Conservation (phyloP, 306 rosid genomes). For the Cicer arietinum region DNA sequence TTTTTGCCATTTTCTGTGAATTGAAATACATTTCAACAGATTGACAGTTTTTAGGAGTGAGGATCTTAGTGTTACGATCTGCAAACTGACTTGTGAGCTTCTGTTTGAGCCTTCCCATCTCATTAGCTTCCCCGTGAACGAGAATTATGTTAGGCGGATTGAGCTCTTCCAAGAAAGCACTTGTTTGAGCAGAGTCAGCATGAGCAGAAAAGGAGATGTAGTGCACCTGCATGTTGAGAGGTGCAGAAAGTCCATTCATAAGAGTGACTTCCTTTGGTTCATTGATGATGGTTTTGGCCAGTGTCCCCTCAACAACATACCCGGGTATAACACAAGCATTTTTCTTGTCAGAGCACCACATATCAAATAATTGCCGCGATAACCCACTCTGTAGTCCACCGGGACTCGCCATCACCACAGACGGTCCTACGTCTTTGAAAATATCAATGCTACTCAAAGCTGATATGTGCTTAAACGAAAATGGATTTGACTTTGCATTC, state of each 20-base stretch:
- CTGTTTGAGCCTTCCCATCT: constrained; percentile 97
- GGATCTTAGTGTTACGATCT: constrained; percentile 81
- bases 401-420: constrained; percentile 99
- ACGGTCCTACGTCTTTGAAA: constrained; percentile 88
- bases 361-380: constrained; percentile 85
- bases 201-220: constrained; percentile 96
- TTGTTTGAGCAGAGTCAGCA: constrained; percentile 93
- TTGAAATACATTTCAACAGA: constrained; percentile 92
- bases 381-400: constrained; percentile 89
- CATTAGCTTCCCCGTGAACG: constrained; percentile 95
- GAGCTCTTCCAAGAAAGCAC: constrained; percentile 91
- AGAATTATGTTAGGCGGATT: constrained; percentile 93
- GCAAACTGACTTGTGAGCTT: constrained; percentile 79
- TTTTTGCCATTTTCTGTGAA: constrained; percentile 94
- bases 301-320: constrained; percentile 93
- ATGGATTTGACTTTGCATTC: constrained; percentile 94
- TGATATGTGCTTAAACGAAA: constrained; percentile 76
- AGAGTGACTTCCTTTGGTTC: constrained; percentile 97
- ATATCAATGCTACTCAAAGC: constrained; percentile 83
- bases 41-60: constrained; percentile 92
- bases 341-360: constrained; percentile 94
- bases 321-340: constrained; percentile 87
- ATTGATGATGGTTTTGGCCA: constrained; percentile 81
- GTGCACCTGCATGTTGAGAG: constrained; percentile 95
- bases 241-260: constrained; percentile 84